Conservation (phyloP, 1,139 yeast species). For the Geotrichum aggregatum region DNA sequence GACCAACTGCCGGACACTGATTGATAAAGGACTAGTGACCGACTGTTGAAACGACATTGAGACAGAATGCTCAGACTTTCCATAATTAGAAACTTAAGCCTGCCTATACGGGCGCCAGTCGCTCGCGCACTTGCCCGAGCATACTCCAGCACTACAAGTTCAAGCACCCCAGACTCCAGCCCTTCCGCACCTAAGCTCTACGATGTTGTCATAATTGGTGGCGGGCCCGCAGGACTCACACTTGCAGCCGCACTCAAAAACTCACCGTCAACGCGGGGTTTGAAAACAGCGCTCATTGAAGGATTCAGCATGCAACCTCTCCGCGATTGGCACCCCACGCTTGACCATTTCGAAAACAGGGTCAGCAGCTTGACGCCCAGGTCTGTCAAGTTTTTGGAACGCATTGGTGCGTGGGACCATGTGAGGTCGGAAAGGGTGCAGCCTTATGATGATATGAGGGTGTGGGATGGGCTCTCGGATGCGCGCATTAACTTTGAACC, state of each 20-base stretch:
- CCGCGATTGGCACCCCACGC: slow-evolving; percentile 55
- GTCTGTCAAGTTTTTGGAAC: slow-evolving; percentile 60
- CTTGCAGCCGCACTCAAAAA: slow-evolving; percentile 71
- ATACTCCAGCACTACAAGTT: too few relatives aligned
- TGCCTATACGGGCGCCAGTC: background rate
- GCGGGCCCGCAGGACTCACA: slow-evolving; percentile 96
- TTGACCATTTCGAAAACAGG: slow-evolving; percentile 61
- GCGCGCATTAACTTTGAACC: slow-evolving; percentile 71
- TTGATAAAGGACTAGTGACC: too few relatives aligned
- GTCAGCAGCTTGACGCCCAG: slow-evolving; percentile 84
- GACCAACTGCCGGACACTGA: too few relatives aligned
- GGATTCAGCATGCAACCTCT: slow-evolving; percentile 58
- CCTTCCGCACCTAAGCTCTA: slow-evolving; percentile 15
- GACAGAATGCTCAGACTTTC: too few relatives aligned
- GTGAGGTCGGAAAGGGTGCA: slow-evolving; percentile 67
- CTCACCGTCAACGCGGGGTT: slow-evolving; percentile 56
- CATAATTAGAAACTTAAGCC: too few relatives aligned
- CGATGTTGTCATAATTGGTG: slow-evolving; percentile 90
- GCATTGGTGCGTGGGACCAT: slow-evolving; percentile 73
- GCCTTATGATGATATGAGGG: slow-evolving; percentile 73
- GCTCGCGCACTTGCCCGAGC: too few relatives aligned
- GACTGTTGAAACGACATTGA: too few relatives aligned
- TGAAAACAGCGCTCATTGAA: slow-evolving; percentile 69
- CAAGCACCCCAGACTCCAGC: background rate
- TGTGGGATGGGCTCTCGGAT: slow-evolving; percentile 77